Evolutionary conservation across 106 monocot genomes (phyloP), one percentile per base, ranked within the genome.

Genomic region (Agapanthus africanus): DNA sequence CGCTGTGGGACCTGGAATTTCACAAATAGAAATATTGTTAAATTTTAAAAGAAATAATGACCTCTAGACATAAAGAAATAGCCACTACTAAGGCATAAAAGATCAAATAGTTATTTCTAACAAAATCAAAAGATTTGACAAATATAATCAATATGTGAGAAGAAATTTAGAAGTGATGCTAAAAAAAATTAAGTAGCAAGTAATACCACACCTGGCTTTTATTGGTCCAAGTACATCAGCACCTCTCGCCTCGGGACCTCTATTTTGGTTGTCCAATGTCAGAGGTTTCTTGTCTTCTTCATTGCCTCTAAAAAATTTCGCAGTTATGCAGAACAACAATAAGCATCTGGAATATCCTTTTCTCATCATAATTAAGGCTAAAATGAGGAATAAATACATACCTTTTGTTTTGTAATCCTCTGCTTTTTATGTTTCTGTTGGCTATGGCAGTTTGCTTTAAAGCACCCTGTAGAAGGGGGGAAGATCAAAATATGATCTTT

Each of bases 191-290:
- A n/a, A n/a, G n/a, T n/a, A n/a, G n/a, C n/a, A n/a, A n/a, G n/a
- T n/a, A n/a, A n/a, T 37, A 0, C 37, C 54, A 37, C 39, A 84
- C 84, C 84, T 76, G n/a, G 77, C 65, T 44, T 76, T 77, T 47
- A 30, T 39, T 30, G 68, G 30, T 54, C 65, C 72, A 32, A 70
- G 34, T 19, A 40, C 34, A 70, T 52, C 34, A 14, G 52, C 71
- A 76, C 40, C 68, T 56, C 34, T 66, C 23, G 57, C 67, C 33
- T 11, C 66, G 23, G 36, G 3, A 52, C 65, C 25, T 18, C 57
- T 64, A 51, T 21, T 9, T 32, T 34, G 41, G 15, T 39, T 51
- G 15, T 69, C 56, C 36, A 57, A 37, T 54, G 54, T 15, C 15
- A 57, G 65, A 73, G 73, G 36, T 52, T 47, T 59, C 36, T 47